A percentile compares a stretch with the other conserved stretches of the same genome.
Conservation (phyloP, 2,329 filamentous ascomycete species). For the Sporothrix variecibatus region DNA sequence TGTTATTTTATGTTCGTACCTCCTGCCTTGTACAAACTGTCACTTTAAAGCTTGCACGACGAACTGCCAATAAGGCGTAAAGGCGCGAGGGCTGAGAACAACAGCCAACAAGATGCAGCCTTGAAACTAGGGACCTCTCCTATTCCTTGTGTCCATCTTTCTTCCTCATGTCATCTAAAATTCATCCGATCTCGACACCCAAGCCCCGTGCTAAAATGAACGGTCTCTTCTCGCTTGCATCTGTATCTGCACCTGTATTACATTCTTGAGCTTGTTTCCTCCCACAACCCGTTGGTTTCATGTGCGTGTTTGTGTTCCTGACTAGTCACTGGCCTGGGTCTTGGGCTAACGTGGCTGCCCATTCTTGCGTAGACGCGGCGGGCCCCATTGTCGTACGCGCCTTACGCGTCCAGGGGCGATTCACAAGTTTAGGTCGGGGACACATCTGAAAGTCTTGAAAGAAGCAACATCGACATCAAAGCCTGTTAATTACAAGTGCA, state of each 20-base stretch:
- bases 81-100: neutral
- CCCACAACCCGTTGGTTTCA: neutral
- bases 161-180: neutral
- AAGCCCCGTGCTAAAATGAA: neutral
- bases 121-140: neutral
- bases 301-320: neutral
- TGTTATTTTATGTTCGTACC: neutral
- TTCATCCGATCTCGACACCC: neutral
- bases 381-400: neutral
- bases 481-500: neutral
- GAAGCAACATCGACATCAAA: neutral
- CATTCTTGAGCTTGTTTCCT: neutral
- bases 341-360: constrained; percentile 10
- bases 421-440: neutral
- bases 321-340: constrained; percentile 3
- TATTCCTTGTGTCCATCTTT: neutral
- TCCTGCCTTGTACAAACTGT: neutral
- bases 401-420: constrained; percentile 7
- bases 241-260: neutral
- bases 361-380: neutral
- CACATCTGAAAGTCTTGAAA: neutral
- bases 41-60: neutral
- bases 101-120: neutral
- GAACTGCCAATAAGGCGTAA: neutral
- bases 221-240: neutral